Evolutionary conservation across 2,329 filamentous ascomycete species (phyloP).

Genomic region (Fusarium anguioides): DNA sequence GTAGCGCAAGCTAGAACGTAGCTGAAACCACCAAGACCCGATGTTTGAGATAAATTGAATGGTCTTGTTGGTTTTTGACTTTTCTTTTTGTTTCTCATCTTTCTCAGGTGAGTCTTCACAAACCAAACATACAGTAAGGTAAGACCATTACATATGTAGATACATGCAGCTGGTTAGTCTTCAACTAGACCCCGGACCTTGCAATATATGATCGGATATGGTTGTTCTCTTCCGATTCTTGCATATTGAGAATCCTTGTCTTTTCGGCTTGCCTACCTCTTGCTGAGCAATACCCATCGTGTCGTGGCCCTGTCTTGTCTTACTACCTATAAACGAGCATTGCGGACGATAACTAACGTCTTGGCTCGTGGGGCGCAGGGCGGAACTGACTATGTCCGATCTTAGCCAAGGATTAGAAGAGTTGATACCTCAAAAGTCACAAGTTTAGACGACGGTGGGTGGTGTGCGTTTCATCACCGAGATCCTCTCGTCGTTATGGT

Average conservation of each 20-base stretch:
- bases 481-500: constrained; percentile 6
- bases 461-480: constrained; percentile 10
- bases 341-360: constrained; percentile 1
- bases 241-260: neutral
- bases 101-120: constrained; percentile 21
- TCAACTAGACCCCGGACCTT: constrained; percentile 2
- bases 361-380: constrained; percentile 19
- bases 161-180: constrained; percentile 1
- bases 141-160: neutral
- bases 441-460: constrained; percentile 17
- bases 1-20: constrained; percentile 22
- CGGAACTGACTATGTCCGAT: constrained; percentile 14
- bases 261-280: neutral
- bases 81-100: constrained; percentile 7
- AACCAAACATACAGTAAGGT: too few species aligned
- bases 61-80: neutral
- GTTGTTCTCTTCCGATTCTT: constrained; percentile 17
- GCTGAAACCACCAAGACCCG: constrained; percentile 28
- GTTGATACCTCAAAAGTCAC: constrained; percentile 9
- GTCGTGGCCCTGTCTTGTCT: constrained; percentile 23
- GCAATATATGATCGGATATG: constrained; percentile 2
- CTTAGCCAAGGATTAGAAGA: constrained; percentile 16
- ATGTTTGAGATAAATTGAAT: constrained; percentile 24
- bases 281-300: neutral
- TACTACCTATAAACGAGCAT: neutral